Base-by-base conservation (phyloP, 2,329 filamentous ascomycete species). In the Didymella keratinophila region DNA sequence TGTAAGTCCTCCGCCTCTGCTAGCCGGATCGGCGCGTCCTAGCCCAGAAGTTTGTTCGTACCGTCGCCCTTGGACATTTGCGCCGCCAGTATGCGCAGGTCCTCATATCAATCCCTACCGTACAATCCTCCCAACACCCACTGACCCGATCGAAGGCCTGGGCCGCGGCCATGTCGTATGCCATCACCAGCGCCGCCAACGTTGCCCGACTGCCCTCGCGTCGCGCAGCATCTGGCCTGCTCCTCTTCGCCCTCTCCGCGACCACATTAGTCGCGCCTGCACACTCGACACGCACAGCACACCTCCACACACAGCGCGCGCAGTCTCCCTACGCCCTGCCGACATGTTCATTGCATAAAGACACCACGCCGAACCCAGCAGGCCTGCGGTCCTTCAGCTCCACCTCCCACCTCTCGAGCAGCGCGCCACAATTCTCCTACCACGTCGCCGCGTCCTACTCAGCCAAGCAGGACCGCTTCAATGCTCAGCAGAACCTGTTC, bases 391-490 rank as follows among this genome's bases (percentile, higher is more conserved):
- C 67, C 42, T 71, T 76, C 49, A 70, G 74, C 57, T 66, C 72
- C 6, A 67, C 70, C 52, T 64, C 72, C 30, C 71, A 70, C 61
- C 66, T 58, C 34, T 63, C 68, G 65, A 64, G 51, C 52, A 67
- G 56, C 50, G 59, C 66, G 25, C 67, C 73, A 12, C 71, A 71
- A 32, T 78, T 76, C 61, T 67, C 73, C 46, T 79, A 78, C 65
- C 71, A 75, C 55, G 72, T 79, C 48, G 75, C 77, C 16, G 74
- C 77, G 16, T 76, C 77, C n/a, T 79, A 78, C 63, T 76, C 74
- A 4, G 76, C 76, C 37, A 79, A 79, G 61, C 69, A 72, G 42
- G 62, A 77, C 52, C 66, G 58, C 34, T 76, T 78, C 66, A 69
- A 77, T 41, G 71, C 74, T n/a, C 63, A 69, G 20, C 62, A 65